These are phyloP conservation scores for Coffea canephora DNA, from an alignment of 257 asterid species.

Conservation along the genomic window DNA sequence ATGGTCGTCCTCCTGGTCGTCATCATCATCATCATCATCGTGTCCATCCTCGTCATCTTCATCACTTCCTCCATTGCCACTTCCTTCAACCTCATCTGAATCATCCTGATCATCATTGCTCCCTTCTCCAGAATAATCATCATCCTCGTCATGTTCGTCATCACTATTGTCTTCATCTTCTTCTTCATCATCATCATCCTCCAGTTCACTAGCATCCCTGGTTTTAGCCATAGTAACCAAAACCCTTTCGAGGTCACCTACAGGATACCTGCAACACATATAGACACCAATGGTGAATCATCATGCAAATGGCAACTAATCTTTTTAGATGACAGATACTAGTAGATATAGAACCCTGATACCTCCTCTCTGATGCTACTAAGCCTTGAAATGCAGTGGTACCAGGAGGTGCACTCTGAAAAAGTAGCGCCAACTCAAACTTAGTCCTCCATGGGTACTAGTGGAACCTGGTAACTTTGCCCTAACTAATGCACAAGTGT, in stretches of 20 bases:
- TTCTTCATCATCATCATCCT: constrained; percentile 16
- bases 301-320: neutral
- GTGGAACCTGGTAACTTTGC: neutral
- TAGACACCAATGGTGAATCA: too few species aligned
- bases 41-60: constrained; percentile 14
- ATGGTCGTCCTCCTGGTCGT: constrained; percentile 14
- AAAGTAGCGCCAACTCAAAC: neutral
- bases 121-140: constrained; percentile 11
- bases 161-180: neutral
- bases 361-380: constrained; percentile 19
- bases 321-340: neutral
- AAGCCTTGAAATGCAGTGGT: constrained; percentile 3
- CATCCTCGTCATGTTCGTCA: constrained; percentile 11
- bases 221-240: constrained; percentile 1
- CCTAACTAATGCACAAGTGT: too few species aligned
- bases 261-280: constrained; percentile 20
- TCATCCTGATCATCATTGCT: constrained; percentile 21
- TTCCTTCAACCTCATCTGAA: constrained; percentile 12
- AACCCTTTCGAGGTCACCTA: constrained; percentile 13
- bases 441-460: neutral
- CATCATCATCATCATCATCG: constrained; percentile 16
- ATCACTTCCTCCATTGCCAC: constrained; percentile 22
- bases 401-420: constrained; percentile 19
- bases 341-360: neutral
- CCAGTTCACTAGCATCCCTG: constrained; percentile 22